Evolutionary conservation across 1,284 basidiomycete genomes (phyloP), one percentile per base, ranked within the genome.

Genomic region (Boletus albobrunnescens): DNA sequence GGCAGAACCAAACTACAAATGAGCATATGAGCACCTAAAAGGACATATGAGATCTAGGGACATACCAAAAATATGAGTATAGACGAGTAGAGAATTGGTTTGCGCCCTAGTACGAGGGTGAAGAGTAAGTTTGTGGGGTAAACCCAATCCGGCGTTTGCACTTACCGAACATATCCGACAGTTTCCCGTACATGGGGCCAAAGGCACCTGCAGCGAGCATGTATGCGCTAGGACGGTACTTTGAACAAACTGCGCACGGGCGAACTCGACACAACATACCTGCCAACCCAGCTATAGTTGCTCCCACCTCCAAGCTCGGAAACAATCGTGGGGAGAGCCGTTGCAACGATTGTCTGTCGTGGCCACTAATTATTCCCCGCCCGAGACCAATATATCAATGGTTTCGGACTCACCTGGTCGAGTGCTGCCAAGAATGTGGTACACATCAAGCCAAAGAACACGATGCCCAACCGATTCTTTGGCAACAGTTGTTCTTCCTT

Each of bases 311-410:
- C 79, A 1, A 90, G 73, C 33, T 84, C 67, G 11, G 64, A 68
- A 10, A 87, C 84, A 39, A 90, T 89, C 4, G 84, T 88, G 1
- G 87, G 87, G 23, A 90, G 67, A 11, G 86, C 87, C 14, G 85
- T 89, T 1, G 84, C 79, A 13, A 87, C 79, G 49, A 88, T 87
- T 1, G 83, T 85, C 83, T 48, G 4, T 6, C 22, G 6, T 4
- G 22, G 26, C 14, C 2, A 6, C 2, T 4, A 3, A 1, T 39
- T 28, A 36, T 32, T 13, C 12, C 13, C 3, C 0, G 13, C 20
- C 13, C n/a, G n/a, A 19, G 4, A 13, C 1, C 6, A 2, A 12
- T 6, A 23, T 7, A 39, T 2, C 11, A 23, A 1, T 2, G 14
- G 4, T 11, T 16, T 9, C 8, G 5, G 11, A 58, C 66, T 33